Percentiles rank a stretch among this genome's conserved stretches.
phyloP scores from a whole-genome alignment of 1,284 basidiomycete species.

The Pseudozyma sp. region DNA sequence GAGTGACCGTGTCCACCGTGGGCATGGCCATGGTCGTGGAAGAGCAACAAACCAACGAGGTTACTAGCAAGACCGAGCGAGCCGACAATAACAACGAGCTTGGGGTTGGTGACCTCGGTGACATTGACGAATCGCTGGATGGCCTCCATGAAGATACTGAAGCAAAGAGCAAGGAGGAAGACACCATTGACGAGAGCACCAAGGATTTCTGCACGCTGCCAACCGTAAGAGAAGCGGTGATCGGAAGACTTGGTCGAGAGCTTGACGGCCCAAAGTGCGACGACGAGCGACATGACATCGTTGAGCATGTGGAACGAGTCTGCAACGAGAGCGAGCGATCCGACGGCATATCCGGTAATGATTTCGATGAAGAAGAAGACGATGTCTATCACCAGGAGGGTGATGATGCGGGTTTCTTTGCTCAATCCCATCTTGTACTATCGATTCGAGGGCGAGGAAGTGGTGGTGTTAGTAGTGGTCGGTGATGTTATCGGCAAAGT shows the following conservation, averaged over 20 bases:
- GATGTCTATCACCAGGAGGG: slow-evolving; percentile 85
- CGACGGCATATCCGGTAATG: slow-evolving; percentile 86
- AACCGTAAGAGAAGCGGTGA: slow-evolving; percentile 86
- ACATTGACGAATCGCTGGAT: slow-evolving; percentile 85
- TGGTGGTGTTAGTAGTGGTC: not conserved
- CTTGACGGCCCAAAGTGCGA: slow-evolving; percentile 96
- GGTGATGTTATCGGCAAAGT: not conserved
- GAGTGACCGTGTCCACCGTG: slow-evolving; percentile 75
- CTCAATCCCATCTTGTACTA: slow-evolving; percentile 28
- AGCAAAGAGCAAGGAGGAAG: slow-evolving; percentile 93
- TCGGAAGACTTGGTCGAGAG: slow-evolving; percentile 70
- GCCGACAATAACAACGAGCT: slow-evolving; percentile 89
- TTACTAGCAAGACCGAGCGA: slow-evolving; percentile 90
- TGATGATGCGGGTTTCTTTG: slow-evolving; percentile 70
- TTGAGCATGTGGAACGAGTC: slow-evolving; percentile 96
- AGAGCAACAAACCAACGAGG: slow-evolving; percentile 90
- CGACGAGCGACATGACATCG: slow-evolving; percentile 87
- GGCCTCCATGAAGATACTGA: slow-evolving; percentile 94
- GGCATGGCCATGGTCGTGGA: slow-evolving; percentile 76
- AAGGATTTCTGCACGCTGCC: slow-evolving; percentile 98
- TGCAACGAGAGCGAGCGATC: slow-evolving; percentile 92
- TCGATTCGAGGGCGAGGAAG: not conserved
- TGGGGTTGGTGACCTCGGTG: slow-evolving; percentile 83
- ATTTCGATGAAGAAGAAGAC: slow-evolving; percentile 94
- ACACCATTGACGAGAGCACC: slow-evolving; percentile 87